phyloP scores from a whole-genome alignment of 2,329 filamentous ascomycete species.

The Fusarium musae region DNA sequence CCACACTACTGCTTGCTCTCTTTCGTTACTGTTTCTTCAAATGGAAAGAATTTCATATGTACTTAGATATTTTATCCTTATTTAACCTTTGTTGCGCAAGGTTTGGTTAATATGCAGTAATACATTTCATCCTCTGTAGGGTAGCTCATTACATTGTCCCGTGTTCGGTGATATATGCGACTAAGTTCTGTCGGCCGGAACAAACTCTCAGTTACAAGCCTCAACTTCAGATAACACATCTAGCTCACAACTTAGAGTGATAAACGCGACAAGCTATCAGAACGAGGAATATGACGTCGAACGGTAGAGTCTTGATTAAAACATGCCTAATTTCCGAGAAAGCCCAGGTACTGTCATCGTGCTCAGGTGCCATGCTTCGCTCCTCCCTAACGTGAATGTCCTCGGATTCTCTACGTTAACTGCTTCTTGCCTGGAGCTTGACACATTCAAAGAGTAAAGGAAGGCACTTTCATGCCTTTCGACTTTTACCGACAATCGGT shows the following conservation, averaged over 20 bases:
- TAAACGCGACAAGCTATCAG: background rate
- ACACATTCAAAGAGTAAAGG: background rate
- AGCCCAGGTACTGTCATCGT: background rate
- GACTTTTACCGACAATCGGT: background rate
- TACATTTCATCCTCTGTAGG: background rate
- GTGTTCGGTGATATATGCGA: too few species aligned
- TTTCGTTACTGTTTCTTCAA: background rate
- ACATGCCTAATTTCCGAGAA: background rate
- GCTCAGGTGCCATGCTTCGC: background rate
- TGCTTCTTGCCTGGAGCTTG: background rate
- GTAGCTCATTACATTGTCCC: background rate
- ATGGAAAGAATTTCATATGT: background rate
- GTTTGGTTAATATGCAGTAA: background rate
- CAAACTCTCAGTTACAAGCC: too few species aligned
- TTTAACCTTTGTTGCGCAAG: background rate
- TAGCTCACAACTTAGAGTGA: too few species aligned
- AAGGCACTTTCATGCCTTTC: too few species aligned
- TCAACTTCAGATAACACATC: too few species aligned
- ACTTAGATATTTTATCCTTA: background rate
- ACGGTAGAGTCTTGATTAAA: background rate
- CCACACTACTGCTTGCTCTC: background rate
- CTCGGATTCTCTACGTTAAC: background rate
- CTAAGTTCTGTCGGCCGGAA: too few species aligned
- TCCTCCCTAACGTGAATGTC: too few species aligned
- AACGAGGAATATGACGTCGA: background rate